Percentiles rank a stretch among this genome's conserved stretches.
phyloP scores from a whole-genome alignment of 805 yeast species.

The Torulaspora maleeae region DNA sequence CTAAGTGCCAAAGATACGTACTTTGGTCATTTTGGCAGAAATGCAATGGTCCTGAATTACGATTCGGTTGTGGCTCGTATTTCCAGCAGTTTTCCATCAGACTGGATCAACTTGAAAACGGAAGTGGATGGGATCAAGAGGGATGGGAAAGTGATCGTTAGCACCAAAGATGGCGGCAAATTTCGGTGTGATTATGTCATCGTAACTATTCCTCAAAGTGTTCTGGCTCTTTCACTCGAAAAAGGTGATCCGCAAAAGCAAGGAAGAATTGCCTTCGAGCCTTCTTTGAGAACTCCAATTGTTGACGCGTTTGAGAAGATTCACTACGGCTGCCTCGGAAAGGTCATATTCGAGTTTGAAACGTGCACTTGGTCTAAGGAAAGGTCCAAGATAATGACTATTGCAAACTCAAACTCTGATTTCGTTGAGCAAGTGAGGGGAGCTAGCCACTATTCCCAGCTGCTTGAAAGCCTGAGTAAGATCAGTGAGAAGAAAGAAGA shows the following conservation, averaged over 20 bases:
- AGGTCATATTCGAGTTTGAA: conserved; percentile 65
- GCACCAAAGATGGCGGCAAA: conserved; percentile 33
- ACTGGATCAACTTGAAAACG: conserved; percentile 39
- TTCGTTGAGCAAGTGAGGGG: conserved; percentile 21
- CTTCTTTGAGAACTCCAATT: conserved; percentile 48
- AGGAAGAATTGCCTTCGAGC: conserved; percentile 53
- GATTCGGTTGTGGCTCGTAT: conserved; percentile 47
- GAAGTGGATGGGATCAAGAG: conserved; percentile 38
- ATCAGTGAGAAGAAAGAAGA: conserved; percentile 2
- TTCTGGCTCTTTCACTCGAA: conserved; percentile 43
- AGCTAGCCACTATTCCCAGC: conserved; percentile 17
- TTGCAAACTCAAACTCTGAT: conserved; percentile 34
- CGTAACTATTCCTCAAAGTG: conserved; percentile 75
- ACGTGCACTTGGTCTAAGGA: conserved; percentile 54
- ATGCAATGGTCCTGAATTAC: conserved; percentile 61
- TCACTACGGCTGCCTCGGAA: conserved; percentile 67
- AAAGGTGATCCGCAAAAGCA: conserved; percentile 9
- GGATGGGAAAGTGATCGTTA: conserved; percentile 33
- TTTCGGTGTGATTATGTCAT: conserved; percentile 52
- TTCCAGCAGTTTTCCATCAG: conserved; percentile 37
- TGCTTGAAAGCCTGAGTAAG: conserved; percentile 12
- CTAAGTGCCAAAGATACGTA: conserved; percentile 65
- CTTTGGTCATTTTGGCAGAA: conserved; percentile 73
- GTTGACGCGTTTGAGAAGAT: conserved; percentile 43
- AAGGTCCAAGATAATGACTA: conserved; percentile 45